phyloP scores from a whole-genome alignment of 192 early-diverging fungal genomes.

The Podila epigama region DNA sequence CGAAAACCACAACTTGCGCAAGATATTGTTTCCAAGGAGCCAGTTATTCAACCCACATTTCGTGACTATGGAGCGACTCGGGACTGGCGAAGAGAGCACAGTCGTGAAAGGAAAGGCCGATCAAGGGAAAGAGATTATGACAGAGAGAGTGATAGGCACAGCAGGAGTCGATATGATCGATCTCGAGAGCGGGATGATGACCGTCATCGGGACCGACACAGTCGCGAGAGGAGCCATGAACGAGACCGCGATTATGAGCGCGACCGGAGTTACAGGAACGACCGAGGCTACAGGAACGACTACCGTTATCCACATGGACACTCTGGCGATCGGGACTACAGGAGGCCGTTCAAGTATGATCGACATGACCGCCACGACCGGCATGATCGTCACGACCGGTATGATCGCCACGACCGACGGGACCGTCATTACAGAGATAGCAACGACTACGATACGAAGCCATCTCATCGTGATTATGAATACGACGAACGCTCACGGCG shows the following conservation, averaged over 20 bases:
- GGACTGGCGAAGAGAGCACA: slow-evolving; percentile 43
- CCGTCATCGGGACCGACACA: slow-evolving; percentile 34
- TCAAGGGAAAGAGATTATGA: slow-evolving; percentile 41
- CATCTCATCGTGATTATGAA: slow-evolving; percentile 20
- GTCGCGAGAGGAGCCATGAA: slow-evolving; percentile 37
- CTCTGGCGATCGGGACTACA: slow-evolving; percentile 23
- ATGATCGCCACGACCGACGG: slow-evolving; percentile 10
- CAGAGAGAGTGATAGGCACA: slow-evolving; percentile 22
- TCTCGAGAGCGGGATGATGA: slow-evolving; percentile 30
- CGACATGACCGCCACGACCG: slow-evolving; percentile 16
- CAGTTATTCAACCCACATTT: slow-evolving; percentile 31
- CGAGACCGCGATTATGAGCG: slow-evolving; percentile 33
- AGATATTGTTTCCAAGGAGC: slow-evolving; percentile 42
- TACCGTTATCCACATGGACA: slow-evolving; percentile 26
- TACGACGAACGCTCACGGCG: slow-evolving; percentile 13
- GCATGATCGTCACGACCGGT: slow-evolving; percentile 9
- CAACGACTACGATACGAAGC: slow-evolving; percentile 20
- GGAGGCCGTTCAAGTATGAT: slow-evolving; percentile 1
- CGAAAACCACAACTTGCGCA: slow-evolving; percentile 46
- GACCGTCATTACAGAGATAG: slow-evolving; percentile 21
- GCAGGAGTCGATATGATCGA: slow-evolving; percentile 33
- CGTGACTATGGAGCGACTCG: slow-evolving; percentile 47
- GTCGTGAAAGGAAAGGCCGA: slow-evolving; percentile 44
- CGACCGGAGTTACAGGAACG: slow-evolving; percentile 32
- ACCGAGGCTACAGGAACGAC: slow-evolving; percentile 29